phyloP scores from a whole-genome alignment of 306 rosid species.

The Erythrophleum fordii region DNA sequence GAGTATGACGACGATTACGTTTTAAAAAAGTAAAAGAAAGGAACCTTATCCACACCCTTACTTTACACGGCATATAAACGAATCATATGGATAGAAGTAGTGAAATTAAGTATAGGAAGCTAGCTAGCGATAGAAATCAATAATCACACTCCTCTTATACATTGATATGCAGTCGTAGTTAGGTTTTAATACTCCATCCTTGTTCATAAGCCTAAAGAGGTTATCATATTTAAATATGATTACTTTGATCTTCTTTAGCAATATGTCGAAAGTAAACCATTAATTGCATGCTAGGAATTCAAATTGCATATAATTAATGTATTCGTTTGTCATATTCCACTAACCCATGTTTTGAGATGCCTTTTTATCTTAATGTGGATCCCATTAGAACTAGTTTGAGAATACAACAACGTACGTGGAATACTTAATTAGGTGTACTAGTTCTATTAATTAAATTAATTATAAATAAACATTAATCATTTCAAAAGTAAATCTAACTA shows the following conservation, averaged over 20 bases:
- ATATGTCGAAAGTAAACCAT: not conserved
- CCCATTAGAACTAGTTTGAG: conserved; percentile 5
- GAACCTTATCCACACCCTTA: conserved; percentile 60
- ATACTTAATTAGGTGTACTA: too few relatives aligned
- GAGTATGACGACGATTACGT: conserved; percentile 38
- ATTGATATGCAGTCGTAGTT: too few relatives aligned
- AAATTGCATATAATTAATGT: not conserved
- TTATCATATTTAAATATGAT: not conserved
- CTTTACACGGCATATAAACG: conserved; percentile 71
- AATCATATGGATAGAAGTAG: conserved; percentile 42
- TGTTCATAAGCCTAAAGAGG: not conserved
- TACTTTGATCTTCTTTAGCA: not conserved
- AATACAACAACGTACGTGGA: too few relatives aligned
- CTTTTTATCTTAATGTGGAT: conserved; percentile 20
- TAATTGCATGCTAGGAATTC: not conserved
- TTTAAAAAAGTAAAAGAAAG: conserved; percentile 35
- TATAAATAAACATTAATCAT: too few relatives aligned
- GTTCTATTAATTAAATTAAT: too few relatives aligned
- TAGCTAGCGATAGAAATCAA: conserved; percentile 13
- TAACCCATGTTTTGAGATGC: conserved; percentile 2
- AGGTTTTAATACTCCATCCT: not conserved
- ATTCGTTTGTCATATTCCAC: conserved; percentile 35
- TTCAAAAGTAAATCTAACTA: too few relatives aligned
- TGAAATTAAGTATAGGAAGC: conserved; percentile 27
- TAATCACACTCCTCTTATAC: not conserved